phyloP scores from a whole-genome alignment of 208 protist genomes.

The Leishmania amazonensis region DNA sequence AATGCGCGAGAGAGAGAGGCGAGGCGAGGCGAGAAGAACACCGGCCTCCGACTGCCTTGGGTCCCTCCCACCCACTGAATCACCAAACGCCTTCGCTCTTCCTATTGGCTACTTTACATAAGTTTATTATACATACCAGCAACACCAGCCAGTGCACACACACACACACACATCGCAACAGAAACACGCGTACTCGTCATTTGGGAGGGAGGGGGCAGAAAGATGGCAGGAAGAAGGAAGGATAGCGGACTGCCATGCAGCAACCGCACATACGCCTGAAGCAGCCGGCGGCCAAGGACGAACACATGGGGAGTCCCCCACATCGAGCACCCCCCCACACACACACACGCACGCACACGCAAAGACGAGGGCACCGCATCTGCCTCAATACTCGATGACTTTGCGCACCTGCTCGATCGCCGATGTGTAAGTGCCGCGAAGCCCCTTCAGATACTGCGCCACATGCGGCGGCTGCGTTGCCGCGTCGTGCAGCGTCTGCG shows the following conservation, averaged over 20 bases:
- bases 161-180: neutral
- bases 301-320: neutral
- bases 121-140: neutral
- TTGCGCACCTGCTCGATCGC: constrained; percentile 83
- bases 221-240: neutral
- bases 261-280: neutral
- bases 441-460: constrained; percentile 90
- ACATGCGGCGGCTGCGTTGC: constrained; percentile 80
- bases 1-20: neutral
- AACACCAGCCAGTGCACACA: too few species aligned
- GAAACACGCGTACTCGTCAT: neutral
- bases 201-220: neutral
- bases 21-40: neutral
- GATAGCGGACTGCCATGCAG: neutral
- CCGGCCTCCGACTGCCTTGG: neutral
- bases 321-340: neutral
- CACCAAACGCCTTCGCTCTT: neutral
- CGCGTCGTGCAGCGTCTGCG: constrained; percentile 85
- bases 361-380: neutral
- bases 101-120: neutral
- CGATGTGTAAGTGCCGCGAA: constrained; percentile 78
- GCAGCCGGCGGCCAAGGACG: too few species aligned
- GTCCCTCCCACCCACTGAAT: neutral
- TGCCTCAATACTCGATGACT: constrained; percentile 70
- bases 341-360: neutral